Percentiles rank a stretch among this genome's conserved stretches.
Evolutionary conservation across 1,284 basidiomycete species (phyloP).

Genomic region (Ganoderma lingzhi): DNA sequence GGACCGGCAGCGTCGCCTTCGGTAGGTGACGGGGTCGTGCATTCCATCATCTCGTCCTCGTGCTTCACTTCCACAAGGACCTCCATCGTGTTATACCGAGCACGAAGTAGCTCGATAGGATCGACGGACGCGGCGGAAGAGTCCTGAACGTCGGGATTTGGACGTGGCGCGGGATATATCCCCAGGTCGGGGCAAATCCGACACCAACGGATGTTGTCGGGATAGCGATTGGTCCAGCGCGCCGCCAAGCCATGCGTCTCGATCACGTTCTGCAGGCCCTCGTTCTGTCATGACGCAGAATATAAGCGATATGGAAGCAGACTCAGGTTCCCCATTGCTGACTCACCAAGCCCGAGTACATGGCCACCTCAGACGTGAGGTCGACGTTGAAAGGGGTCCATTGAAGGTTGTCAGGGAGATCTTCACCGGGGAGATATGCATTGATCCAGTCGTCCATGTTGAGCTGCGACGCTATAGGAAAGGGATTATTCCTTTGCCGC

Average conservation of each 20-base stretch:
- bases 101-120: not conserved
- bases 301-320: not conserved
- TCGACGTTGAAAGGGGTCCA: not conserved
- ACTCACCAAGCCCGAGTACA: constrained; percentile 1
- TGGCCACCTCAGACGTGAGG: not conserved
- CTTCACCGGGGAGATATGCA: not conserved
- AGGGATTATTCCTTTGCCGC: not conserved
- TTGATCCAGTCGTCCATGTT: not conserved
- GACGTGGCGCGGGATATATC: not conserved
- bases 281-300: not conserved
- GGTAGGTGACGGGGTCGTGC: no score
- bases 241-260: not conserved
- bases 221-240: not conserved
- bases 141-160: not conserved
- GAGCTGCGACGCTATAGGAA: not conserved
- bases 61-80: not conserved
- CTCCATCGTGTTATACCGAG: not conserved
- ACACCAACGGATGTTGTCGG: not conserved
- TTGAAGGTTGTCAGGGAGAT: not conserved
- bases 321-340: not conserved
- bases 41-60: not conserved
- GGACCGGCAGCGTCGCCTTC: not conserved
- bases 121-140: no score
- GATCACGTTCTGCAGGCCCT: not conserved
- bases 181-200: not conserved